These are phyloP conservation scores for Monilinia aucupariae DNA, from an alignment of 2,329 filamentous ascomycete species.

Conservation along the genomic window DNA sequence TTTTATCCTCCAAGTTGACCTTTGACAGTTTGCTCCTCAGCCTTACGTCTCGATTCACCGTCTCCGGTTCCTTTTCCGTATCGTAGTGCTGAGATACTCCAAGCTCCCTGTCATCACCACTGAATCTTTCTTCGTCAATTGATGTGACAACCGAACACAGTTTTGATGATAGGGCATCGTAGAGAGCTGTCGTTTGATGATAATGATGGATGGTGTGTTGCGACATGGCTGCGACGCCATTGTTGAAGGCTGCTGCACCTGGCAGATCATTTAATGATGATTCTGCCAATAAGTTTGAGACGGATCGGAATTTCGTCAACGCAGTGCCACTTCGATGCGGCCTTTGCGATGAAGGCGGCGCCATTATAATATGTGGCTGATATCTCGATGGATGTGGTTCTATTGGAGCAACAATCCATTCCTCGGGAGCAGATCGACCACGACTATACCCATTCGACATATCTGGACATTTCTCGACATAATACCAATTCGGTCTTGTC, in stretches of 20 bases:
- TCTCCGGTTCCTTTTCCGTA: constrained; percentile 22
- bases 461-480: constrained; percentile 1
- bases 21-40: constrained; percentile 32
- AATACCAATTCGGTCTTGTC: constrained; percentile 1
- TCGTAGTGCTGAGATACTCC: constrained; percentile 26
- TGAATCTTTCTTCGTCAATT: constrained; percentile 59
- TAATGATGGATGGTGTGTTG: constrained; percentile 41
- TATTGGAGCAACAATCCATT: constrained; percentile 23
- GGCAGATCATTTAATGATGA: constrained; percentile 36
- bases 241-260: constrained; percentile 39
- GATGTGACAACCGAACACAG: constrained; percentile 65
- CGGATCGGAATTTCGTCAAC: constrained; percentile 28
- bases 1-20: constrained; percentile 36
- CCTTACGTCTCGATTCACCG: constrained; percentile 19
- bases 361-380: constrained; percentile 9
- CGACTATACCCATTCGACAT: constrained; percentile 11
- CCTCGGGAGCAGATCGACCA: constrained; percentile 18
- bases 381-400: constrained; percentile 7
- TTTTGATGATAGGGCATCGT: constrained; percentile 55
- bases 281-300: constrained; percentile 35
- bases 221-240: constrained; percentile 42
- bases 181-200: constrained; percentile 45
- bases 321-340: constrained; percentile 17
- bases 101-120: constrained; percentile 51
- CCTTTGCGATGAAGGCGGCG: constrained; percentile 20